Base-by-base conservation (phyloP, 768 basidiomycete genomes). In the Fomitopsis pulvina region DNA sequence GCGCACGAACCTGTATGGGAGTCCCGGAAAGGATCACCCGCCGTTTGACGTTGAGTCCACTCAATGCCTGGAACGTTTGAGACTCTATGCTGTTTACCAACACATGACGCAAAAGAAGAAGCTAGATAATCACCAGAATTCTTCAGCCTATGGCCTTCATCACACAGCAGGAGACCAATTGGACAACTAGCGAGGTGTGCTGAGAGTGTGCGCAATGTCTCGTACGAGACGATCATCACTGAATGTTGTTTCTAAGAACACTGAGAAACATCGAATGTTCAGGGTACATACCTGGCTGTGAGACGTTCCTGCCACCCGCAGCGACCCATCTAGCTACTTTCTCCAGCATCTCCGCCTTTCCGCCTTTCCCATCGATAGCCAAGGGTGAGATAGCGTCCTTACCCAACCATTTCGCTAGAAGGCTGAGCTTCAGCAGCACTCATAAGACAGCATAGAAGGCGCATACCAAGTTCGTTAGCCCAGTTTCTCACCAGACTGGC, bases 191-290 rank as follows among this genome's bases (percentile, higher is more conserved):
- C 82, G 10, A 98, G 74, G 60, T 94, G 80, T 0, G 68, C 80
- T 7, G 83, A 77, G 11, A 97, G 71, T 3, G 85, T 85, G 18
- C 95, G 82, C 45, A 99, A 76, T 0, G 92, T 95, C 65, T 99
- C 95, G 57, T 99, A 99, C 0, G 96, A 98, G 4, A 96, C 93
- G 56, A 99, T 97, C 89, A 99, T 92, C 40, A 98, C 95, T 94
- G 24, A 10, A 14, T 2, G 0, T 26, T 41, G n/a, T 7, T 37
- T 46, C 45, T 9, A 4, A 45, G 27, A 27, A 12, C n/a, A 30
- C 20, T 16, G 25, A 27, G 7, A 48, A 6, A 14, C 22, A 25
- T 26, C 6, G 47, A 5, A 25, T 8, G 25, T 14, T n/a, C 22
- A 26, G 12, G 29, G 14, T n/a, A 29, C 26, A 5, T 21, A 90